Evolutionary conservation across 2,329 filamentous ascomycete species (phyloP).

Genomic region (Graphilbum sp.): DNA sequence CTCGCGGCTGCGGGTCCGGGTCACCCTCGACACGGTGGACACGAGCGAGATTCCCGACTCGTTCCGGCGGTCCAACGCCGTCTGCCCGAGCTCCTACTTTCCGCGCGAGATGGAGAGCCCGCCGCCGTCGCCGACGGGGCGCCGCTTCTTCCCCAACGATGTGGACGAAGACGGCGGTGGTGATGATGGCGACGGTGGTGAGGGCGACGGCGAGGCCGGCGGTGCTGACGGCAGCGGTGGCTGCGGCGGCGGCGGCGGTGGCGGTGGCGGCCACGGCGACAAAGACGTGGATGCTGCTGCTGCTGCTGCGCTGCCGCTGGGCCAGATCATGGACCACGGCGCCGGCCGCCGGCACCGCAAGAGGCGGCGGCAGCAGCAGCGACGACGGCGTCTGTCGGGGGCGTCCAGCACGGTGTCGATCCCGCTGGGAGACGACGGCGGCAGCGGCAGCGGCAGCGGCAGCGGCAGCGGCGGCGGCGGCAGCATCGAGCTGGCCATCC

Average conservation of each 20-base stretch:
- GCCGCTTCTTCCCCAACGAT: constrained; percentile 58
- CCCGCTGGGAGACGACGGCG: constrained; percentile 37
- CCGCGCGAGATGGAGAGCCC: constrained; percentile 84
- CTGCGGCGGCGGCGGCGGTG: no score
- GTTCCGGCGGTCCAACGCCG: constrained; percentile 77
- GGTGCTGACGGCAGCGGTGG: constrained; percentile 11
- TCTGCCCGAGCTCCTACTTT: constrained; percentile 84
- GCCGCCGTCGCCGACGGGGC: constrained; percentile 57
- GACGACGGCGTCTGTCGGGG: constrained; percentile 6
- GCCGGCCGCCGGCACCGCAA: constrained; percentile 11
- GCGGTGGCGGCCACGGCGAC: no score
- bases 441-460: no score
- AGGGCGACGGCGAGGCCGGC: constrained; percentile 5
- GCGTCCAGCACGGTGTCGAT: constrained; percentile 38
- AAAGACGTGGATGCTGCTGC: no score
- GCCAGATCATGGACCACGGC: no score
- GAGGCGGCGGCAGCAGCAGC: constrained; percentile 9
- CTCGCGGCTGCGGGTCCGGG: constrained; percentile 71
- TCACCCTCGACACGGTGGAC: constrained; percentile 84
- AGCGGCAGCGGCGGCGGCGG: no score
- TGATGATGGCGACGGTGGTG: constrained; percentile 13
- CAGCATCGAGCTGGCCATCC: constrained; percentile 49
- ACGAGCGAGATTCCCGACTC: constrained; percentile 94
- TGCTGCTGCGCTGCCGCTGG: no score
- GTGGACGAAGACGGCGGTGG: constrained; percentile 39